Evolutionary conservation across 2,329 filamentous ascomycete species (phyloP), one percentile per base, ranked within the genome.

Genomic region (Coniella vitis): DNA sequence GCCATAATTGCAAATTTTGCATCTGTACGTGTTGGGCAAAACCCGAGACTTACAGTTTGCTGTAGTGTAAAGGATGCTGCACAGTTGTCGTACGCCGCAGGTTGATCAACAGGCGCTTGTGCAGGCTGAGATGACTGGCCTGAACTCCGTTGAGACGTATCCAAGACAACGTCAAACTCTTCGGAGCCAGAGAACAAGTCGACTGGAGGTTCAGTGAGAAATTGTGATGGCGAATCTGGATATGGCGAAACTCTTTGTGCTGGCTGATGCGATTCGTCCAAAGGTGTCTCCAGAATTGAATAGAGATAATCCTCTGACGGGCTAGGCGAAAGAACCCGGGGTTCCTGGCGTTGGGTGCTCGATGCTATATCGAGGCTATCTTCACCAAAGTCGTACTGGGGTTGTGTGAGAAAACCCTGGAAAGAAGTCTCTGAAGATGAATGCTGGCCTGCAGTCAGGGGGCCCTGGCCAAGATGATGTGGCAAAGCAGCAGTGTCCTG

Each of bases 121-220:
- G 29, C 36, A 21, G 13, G 25, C 35, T 31, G 16, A 14, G 4
- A 20, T 13, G 41, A 36, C 21, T 31, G 40, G 2, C 41, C 40
- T 34, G 20, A 7, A 3, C 22, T 29, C 14, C 38, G 38, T 32
- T 38, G 45, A 13, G 42, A 45, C 12, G 51, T 44, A 13, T 51
- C 44, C n/a, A 48, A 48, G 13, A 53, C 48, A 14, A 48, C 16
- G 17, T 51, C 48, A 48, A 45, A 47, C 16, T 44, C 51, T 9
- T 53, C 51, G 7, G 44, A 48, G 3, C 44, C 51, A 38, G 48
- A 45, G 17, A 51, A 51, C 17, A 51, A 53, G 16, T 52, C 38
- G n/a, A 34, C 36, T 10, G 47, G 37, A 17, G 25, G 47, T 14
- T 53, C 43, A 13, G 51, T 53, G 9, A 41, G 40, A 19, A 53